These are phyloP conservation scores for Graphilbum ipis-grandicollis DNA, from an alignment of 2,329 filamentous ascomycete species.

Conservation along the genomic window DNA sequence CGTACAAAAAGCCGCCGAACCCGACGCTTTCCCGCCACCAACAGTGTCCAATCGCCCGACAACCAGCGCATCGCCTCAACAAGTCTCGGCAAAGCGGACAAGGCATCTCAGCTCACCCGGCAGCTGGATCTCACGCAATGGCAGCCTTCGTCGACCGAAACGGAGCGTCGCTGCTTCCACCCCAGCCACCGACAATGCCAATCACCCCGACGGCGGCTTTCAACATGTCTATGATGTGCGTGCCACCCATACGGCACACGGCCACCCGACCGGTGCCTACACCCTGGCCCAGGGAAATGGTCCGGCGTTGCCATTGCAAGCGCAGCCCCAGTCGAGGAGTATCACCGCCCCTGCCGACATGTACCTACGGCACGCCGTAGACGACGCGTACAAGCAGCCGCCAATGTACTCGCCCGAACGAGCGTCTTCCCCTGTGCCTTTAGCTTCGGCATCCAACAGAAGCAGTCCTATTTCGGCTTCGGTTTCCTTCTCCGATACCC, in stretches of 20 bases:
- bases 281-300: too few relatives aligned
- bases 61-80: constrained; percentile 13
- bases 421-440: too few relatives aligned
- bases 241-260: not conserved
- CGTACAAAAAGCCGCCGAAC: not conserved
- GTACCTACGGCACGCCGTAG: constrained; percentile 10
- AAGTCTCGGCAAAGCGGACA: constrained; percentile 25
- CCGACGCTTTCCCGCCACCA: too few relatives aligned
- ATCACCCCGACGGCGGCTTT: too few relatives aligned
- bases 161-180: constrained; percentile 17
- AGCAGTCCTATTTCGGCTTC: constrained; percentile 3
- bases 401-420: too few relatives aligned
- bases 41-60: not conserved
- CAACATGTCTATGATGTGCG: too few relatives aligned
- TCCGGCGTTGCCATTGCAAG: too few relatives aligned
- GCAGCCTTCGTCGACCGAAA: constrained; percentile 39
- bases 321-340: constrained; percentile 7
- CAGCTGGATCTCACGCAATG: constrained; percentile 37
- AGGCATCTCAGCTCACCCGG: constrained; percentile 37
- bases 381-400: constrained; percentile 11
- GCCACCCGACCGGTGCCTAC: not conserved
- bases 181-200: not conserved
- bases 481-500: constrained; percentile 1
- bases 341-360: constrained; percentile 29
- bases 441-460: not conserved